Evolutionary conservation across 2,329 filamentous ascomycete genomes (phyloP).

Genomic region (Trichoderma koningii): DNA sequence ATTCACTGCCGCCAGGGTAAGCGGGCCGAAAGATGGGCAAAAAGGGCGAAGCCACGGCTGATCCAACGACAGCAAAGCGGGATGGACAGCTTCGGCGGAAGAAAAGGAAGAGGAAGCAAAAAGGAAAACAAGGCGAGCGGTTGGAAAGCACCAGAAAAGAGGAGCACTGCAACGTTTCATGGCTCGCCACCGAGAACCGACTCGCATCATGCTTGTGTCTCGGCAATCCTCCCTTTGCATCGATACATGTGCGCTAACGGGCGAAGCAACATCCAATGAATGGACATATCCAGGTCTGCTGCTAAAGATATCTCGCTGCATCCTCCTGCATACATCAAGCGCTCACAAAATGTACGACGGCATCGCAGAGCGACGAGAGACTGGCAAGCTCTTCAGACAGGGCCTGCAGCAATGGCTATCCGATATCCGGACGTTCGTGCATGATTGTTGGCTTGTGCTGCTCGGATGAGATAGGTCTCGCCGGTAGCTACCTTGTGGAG

Average conservation of each 20-base stretch:
- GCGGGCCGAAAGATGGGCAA: slow-evolving; percentile 20
- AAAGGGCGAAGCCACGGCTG: slow-evolving; percentile 17
- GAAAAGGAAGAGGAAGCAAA: background rate
- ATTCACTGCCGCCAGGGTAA: slow-evolving; percentile 6
- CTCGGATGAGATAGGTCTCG: background rate
- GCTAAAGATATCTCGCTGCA: slow-evolving; percentile 25
- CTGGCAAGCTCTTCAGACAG: background rate
- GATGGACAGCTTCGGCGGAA: background rate
- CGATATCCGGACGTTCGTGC: slow-evolving; percentile 5
- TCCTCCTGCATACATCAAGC: background rate
- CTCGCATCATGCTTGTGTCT: slow-evolving; percentile 15
- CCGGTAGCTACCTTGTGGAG: background rate
- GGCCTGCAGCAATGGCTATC: background rate
- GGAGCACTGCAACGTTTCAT: slow-evolving; percentile 25
- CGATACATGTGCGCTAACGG: slow-evolving; percentile 22
- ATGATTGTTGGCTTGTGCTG: background rate
- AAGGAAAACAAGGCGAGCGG: background rate
- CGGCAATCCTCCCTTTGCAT: slow-evolving; percentile 21
- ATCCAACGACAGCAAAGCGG: background rate
- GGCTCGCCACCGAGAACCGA: slow-evolving; percentile 14
- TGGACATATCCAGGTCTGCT: background rate
- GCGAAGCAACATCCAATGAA: slow-evolving; percentile 1
- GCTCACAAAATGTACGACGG: slow-evolving; percentile 5
- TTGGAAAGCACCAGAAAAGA: slow-evolving; percentile 8
- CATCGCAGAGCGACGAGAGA: background rate